Percentiles rank a stretch among this genome's conserved stretches.
Conservation (phyloP, 2,329 filamentous ascomycete genomes). For the Ceratocystiopsis sp. region DNA sequence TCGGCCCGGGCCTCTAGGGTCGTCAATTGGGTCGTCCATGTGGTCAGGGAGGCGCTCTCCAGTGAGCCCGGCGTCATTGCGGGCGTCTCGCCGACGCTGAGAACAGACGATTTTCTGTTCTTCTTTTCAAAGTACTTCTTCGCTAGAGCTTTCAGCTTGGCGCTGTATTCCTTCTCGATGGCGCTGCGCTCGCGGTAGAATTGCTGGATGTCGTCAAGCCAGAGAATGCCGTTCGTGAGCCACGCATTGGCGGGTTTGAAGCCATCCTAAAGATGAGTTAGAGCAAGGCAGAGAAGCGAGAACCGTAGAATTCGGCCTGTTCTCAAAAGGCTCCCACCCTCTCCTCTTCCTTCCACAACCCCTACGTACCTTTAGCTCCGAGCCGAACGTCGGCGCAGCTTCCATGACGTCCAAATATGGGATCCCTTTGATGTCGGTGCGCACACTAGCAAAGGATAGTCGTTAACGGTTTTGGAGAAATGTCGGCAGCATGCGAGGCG, state of each 20-base stretch:
- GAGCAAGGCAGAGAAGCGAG: too few species aligned
- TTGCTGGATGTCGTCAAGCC: conserved; percentile 91
- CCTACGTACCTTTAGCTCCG: conserved; percentile 69
- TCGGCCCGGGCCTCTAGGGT: conserved; percentile 75
- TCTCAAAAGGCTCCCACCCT: too few species aligned
- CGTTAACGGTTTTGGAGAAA: too few species aligned
- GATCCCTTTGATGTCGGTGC: too few species aligned
- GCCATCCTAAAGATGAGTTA: conserved; percentile 48
- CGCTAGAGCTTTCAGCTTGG: conserved; percentile 70
- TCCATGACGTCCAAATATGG: conserved; percentile 42
- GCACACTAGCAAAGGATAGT: too few species aligned
- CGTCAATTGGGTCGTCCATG: conserved; percentile 85
- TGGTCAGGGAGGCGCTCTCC: conserved; percentile 89
- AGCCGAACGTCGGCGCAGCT: conserved; percentile 71
- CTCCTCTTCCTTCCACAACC: not conserved
- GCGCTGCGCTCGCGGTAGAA: conserved; percentile 90
- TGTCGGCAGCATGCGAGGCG: too few species aligned
- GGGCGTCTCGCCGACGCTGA: conserved; percentile 82
- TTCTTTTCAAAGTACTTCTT: conserved; percentile 97
- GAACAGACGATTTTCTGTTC: conserved; percentile 65
- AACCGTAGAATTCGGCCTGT: too few species aligned
- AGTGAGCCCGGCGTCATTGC: conserved; percentile 87
- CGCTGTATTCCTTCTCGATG: conserved; percentile 94
- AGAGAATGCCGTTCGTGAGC: conserved; percentile 76
- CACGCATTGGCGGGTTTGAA: conserved; percentile 91